A percentile compares a stretch with the other conserved stretches of the same genome.
Evolutionary conservation across 148 eudicot species (phyloP).

Genomic region (Simmondsia chinensis): DNA sequence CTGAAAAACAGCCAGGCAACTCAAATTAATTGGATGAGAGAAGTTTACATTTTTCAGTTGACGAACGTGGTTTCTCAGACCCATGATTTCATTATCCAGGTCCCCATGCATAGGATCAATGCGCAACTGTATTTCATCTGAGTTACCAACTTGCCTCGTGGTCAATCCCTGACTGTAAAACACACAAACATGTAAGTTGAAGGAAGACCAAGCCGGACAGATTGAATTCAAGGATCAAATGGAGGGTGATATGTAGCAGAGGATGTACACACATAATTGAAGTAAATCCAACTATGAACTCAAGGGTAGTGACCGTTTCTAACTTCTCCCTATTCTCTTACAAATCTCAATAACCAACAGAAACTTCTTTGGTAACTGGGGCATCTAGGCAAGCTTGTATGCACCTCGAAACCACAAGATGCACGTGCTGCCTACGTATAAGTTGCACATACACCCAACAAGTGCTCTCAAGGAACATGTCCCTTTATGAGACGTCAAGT

Average conservation of each 20-base stretch:
- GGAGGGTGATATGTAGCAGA: not conserved
- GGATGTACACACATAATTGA: not conserved
- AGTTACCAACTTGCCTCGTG: conserved; percentile 47
- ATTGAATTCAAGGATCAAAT: not conserved
- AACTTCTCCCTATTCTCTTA: too few species aligned
- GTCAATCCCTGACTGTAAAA: conserved; percentile 68
- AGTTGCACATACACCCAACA: too few species aligned
- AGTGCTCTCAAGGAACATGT: too few species aligned
- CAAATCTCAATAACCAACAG: too few species aligned
- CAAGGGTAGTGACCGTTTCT: too few species aligned
- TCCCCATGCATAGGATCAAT: conserved; percentile 87
- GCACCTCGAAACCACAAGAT: too few species aligned
- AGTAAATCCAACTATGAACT: not conserved
- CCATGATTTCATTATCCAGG: conserved; percentile 64
- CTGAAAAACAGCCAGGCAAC: not conserved
- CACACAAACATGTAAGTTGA: not conserved
- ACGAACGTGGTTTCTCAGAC: conserved; percentile 74
- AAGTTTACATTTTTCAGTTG: conserved; percentile 63
- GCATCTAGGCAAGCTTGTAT: too few species aligned
- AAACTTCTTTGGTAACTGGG: too few species aligned
- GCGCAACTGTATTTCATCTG: conserved; percentile 71
- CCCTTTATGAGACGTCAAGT: too few species aligned
- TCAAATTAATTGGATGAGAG: too few species aligned
- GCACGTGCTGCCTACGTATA: too few species aligned
- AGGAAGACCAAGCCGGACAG: not conserved